Base-by-base conservation (phyloP, 495 filamentous ascomycete genomes). In the Penicillium chermesinum region DNA sequence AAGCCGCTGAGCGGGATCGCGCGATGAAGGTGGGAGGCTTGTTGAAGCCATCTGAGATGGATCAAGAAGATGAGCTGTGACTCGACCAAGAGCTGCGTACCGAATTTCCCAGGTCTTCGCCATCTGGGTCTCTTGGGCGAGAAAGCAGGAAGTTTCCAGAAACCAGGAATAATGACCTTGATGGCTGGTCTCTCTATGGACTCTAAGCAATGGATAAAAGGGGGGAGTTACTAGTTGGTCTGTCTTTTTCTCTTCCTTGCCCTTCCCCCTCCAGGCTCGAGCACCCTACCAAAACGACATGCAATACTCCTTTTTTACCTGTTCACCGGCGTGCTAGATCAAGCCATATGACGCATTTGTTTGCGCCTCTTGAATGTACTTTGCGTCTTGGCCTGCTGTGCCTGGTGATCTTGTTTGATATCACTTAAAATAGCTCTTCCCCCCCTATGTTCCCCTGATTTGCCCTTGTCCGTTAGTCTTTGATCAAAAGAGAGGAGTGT, bases 41-140 rank as follows among this genome's bases (percentile, higher is more conserved):
- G 54, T 72, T 96, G 53, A 96, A 96, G 72, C 91, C 91, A 39
- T 88, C 88, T 16, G 91, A 96, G 59, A 81, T 96, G 59, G 90
- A 95, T 43, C 74, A 78, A 49, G 91, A 96, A 55, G 91, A 96
- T 61, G 91, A 96, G 67, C 75, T 96, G 66, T 96, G 88, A 95
- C 85, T 89, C 36, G 72, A 78, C 3, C 63, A 80, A 57, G 84
- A 87, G 60, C 61, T 87, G 15, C 74, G 83, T 53, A 74, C 71
- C 21, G 84, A 88, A 69, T 77, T 69, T 36, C 48, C 60, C 27
- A 48, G 39, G 16, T 46, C 57, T 18, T 42, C 46, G 30, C 48
- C 53, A 42, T 34, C 43, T 46, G 47, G 52, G 44, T 44, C 46
- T 46, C 21, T 43, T 22, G 43, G 35, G 41, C 32, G 38, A 41